phyloP scores from a whole-genome alignment of 331 rosid genomes.

The Malus hybrid region DNA sequence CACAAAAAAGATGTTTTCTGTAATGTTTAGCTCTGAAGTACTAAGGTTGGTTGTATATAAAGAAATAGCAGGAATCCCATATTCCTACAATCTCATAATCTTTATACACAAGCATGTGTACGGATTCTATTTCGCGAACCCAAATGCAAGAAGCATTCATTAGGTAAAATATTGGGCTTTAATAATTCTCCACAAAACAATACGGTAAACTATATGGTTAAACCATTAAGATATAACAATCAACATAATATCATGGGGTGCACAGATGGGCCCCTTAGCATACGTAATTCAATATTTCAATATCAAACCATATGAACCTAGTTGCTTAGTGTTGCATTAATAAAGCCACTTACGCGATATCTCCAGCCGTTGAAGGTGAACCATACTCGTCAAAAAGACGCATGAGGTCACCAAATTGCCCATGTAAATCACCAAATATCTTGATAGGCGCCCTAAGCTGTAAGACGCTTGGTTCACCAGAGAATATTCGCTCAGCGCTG shows the following conservation, averaged over 20 bases:
- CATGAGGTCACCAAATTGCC: constrained; percentile 99
- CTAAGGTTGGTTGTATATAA: neutral
- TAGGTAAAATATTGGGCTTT: neutral
- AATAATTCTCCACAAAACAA: neutral
- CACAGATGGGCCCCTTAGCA: neutral
- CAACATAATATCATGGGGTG: neutral
- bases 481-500: constrained; percentile 91
- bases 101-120: too few species aligned
- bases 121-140: neutral
- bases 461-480: constrained; percentile 89
- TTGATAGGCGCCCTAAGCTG: constrained; percentile 93
- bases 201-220: too few species aligned
- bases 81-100: neutral
- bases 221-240: neutral
- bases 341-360: constrained; percentile 78
- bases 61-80: neutral
- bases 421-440: constrained; percentile 98
- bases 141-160: neutral
- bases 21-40: neutral
- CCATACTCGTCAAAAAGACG: constrained; percentile 99
- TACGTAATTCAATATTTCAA: neutral
- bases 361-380: constrained; percentile 99
- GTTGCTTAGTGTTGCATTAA: constrained; percentile 3
- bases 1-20: neutral
- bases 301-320: neutral